phyloP scores from a whole-genome alignment of 169 alveolate genomes.

The Plasmodium fragile region DNA sequence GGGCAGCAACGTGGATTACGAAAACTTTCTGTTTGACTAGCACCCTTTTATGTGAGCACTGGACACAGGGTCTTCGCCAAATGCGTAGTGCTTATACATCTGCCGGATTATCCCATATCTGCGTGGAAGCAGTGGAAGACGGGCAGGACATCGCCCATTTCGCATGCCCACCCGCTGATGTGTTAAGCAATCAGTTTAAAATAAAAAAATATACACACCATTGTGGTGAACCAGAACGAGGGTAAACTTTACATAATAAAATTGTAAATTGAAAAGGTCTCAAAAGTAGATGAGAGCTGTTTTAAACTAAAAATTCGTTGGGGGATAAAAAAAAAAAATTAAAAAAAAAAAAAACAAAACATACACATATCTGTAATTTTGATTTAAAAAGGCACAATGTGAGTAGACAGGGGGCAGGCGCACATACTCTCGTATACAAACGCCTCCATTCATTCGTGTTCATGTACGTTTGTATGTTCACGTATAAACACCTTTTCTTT shows the following conservation, averaged over 20 bases:
- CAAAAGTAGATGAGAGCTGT: background rate
- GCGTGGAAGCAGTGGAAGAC: background rate
- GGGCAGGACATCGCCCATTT: background rate
- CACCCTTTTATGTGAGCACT: background rate
- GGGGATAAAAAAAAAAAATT: conserved; percentile 10
- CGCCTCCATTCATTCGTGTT: background rate
- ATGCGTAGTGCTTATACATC: background rate
- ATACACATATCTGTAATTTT: background rate
- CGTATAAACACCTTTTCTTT: background rate
- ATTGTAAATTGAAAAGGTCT: conserved; percentile 5
- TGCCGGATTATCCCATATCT: background rate
- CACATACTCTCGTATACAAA: background rate
- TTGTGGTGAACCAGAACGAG: background rate
- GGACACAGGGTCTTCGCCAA: background rate
- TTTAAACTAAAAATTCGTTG: conserved; percentile 11
- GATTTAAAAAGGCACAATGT: background rate
- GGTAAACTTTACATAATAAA: conserved; percentile 29
- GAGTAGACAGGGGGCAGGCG: background rate
- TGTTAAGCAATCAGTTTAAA: background rate
- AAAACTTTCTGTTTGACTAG: background rate
- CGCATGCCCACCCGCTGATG: background rate
- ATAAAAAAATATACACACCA: background rate
- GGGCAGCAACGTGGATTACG: background rate
- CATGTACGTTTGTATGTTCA: background rate
- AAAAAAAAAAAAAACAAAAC: background rate